Evolutionary conservation across 805 yeast genomes (phyloP), one percentile per base, ranked within the genome.

Genomic region (Metschnikowia drakensbergensis): DNA sequence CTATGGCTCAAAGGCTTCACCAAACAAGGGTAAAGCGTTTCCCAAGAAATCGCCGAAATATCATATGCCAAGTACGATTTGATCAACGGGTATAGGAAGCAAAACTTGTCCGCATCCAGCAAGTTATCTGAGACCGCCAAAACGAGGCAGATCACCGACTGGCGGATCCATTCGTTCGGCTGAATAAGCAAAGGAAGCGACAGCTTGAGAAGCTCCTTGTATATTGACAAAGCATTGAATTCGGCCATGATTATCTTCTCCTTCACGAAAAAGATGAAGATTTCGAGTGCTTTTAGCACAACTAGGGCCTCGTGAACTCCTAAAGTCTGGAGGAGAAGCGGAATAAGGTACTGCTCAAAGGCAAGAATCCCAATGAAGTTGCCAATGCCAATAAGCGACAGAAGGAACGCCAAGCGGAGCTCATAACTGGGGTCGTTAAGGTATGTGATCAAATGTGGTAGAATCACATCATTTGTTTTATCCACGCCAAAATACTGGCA

Each of bases 371-470:
- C 99, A 11, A 91, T 82, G 60, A 82, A 85, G 3, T 90, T 80
- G 0, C 96, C 86, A 7, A 94, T 72, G 0, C 84, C 81, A 1
- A 89, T 76, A 8, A 91, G 79, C 6, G 89, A 76, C 37, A 82
- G 77, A 33, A 92, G 82, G 57, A 94, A 83, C 4, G 83, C 81
- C 28, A 86, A 68, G 50, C 95, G 73, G 23, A 94, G 69, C 22
- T 81, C 76, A 0, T 84, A 69, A 58, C 83, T 82, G 47, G 81
- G 76, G 60, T 91, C 97, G 64, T 94, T 94, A 53, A 94, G 68
- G 60, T 90, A 94, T 0, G 98, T 91, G 38, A 94, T 91, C 48
- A 91, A 70, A 69, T 94, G 98, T 39, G 96, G 90, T 41, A 94
- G 67, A 23, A 94, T 82, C 36, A 94, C 73, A 62, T 94, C 98